Percentiles rank a stretch among this genome's conserved stretches.
phyloP scores from a whole-genome alignment of 352 stramenopile genomes.

The Saprolegnia diclina region DNA sequence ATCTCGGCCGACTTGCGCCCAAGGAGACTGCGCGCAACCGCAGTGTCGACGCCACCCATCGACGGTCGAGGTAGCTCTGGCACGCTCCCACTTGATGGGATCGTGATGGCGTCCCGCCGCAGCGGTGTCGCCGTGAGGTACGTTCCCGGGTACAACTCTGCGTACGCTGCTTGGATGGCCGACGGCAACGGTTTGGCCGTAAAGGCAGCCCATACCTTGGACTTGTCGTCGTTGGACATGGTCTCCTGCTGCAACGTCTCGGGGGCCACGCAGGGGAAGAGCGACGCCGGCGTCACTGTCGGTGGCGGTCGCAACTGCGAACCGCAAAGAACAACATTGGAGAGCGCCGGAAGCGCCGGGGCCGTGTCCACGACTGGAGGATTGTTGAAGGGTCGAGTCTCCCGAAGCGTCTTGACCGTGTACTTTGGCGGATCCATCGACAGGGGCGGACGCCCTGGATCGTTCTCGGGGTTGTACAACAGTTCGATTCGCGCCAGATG shows the following conservation, averaged over 20 bases:
- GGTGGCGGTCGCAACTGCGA: not conserved
- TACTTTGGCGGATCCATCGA: not conserved
- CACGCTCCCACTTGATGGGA: not conserved
- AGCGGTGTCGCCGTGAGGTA: not conserved
- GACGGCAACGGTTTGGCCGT: not conserved
- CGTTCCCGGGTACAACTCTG: not conserved
- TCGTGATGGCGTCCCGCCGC: not conserved
- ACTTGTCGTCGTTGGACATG: not conserved
- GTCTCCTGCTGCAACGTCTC: not conserved
- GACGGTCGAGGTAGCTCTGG: not conserved
- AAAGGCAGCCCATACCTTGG: not conserved
- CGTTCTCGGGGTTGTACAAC: not conserved
- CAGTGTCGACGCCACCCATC: not conserved
- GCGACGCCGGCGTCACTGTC: not conserved
- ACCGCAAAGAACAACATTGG: not conserved
- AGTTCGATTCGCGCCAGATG: not conserved
- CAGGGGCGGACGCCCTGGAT: not conserved
- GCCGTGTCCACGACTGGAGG: not conserved
- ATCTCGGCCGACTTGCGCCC: conserved; percentile 11
- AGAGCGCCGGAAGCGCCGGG: not conserved
- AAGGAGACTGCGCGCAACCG: not conserved
- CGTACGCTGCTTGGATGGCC: not conserved
- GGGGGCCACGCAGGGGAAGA: not conserved
- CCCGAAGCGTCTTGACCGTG: not conserved
- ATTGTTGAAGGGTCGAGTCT: not conserved